Percentiles rank a stretch among this genome's conserved stretches.
Conservation (phyloP, 2,329 filamentous ascomycete genomes). For the Zalaria sp. region DNA sequence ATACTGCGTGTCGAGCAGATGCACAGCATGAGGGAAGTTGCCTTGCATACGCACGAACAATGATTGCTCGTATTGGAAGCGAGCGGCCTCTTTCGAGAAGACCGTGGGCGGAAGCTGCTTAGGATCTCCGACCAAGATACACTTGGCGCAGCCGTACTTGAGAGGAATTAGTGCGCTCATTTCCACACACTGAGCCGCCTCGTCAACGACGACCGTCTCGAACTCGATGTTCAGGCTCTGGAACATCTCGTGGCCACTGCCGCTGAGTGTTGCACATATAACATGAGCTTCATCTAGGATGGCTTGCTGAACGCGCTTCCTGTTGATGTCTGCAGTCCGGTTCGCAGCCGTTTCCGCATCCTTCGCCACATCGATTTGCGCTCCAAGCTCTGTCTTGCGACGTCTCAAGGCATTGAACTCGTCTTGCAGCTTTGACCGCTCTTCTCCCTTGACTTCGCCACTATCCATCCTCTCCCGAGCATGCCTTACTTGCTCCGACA, state of each 20-base stretch:
- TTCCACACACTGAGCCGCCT: slow-evolving; percentile 96
- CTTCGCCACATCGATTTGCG: slow-evolving; percentile 74
- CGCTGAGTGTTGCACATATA: slow-evolving; percentile 87
- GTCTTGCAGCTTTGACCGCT: slow-evolving; percentile 53
- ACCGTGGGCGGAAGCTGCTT: slow-evolving; percentile 96
- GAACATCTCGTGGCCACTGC: slow-evolving; percentile 95
- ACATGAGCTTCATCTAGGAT: slow-evolving; percentile 85
- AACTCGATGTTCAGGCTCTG: slow-evolving; percentile 89
- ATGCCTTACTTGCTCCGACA: slow-evolving; percentile 52
- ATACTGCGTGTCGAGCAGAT: slow-evolving; percentile 94
- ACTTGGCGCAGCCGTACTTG: slow-evolving; percentile 94
- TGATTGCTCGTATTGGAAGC: slow-evolving; percentile 93
- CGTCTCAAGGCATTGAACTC: slow-evolving; percentile 67
- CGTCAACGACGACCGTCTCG: slow-evolving; percentile 95
- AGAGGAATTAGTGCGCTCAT: slow-evolving; percentile 90
- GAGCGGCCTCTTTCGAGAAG: slow-evolving; percentile 79
- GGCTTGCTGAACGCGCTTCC: slow-evolving; percentile 74
- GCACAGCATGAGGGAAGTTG: slow-evolving; percentile 75
- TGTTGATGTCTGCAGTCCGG: slow-evolving; percentile 74
- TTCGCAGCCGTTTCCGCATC: slow-evolving; percentile 70
- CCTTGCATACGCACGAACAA: slow-evolving; percentile 97
- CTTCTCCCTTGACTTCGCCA: slow-evolving; percentile 31
- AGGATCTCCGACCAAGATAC: slow-evolving; percentile 91
- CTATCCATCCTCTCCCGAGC: slow-evolving; percentile 55
- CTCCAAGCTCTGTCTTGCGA: slow-evolving; percentile 61